Evolutionary conservation across 2,329 filamentous ascomycete genomes (phyloP).

Genomic region (Colletotrichum sidae): DNA sequence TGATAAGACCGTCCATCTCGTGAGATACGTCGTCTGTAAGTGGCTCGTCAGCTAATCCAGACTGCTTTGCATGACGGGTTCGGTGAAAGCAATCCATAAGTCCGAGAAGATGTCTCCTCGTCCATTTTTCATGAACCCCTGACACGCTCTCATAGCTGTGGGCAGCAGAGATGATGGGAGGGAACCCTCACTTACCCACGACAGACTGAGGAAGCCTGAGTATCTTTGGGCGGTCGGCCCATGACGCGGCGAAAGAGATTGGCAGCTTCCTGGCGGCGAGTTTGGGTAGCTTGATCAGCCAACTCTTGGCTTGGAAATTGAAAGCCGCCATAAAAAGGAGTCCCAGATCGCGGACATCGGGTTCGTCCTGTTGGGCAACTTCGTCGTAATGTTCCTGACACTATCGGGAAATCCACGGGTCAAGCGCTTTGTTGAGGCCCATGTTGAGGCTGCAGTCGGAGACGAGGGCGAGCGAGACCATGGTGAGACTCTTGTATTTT

Average conservation of each 20-base stretch:
- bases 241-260: not conserved
- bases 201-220: too few relatives aligned
- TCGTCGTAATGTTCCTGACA: not conserved
- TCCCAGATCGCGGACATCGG: not conserved
- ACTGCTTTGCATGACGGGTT: too few relatives aligned
- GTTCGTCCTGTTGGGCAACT: not conserved
- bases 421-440: conserved; percentile 13
- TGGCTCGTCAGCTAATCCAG: too few relatives aligned
- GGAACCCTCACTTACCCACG: too few relatives aligned
- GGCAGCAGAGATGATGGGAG: too few relatives aligned
- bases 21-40: too few relatives aligned
- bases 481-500: not conserved
- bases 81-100: too few relatives aligned
- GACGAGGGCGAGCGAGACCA: not conserved
- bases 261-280: conserved; percentile 1
- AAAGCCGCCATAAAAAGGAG: not conserved
- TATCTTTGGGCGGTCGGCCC: too few relatives aligned
- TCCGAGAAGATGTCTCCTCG: too few relatives aligned
- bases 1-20: too few relatives aligned
- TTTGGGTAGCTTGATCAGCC: not conserved
- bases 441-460: not conserved
- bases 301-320: conserved; percentile 8
- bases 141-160: too few relatives aligned
- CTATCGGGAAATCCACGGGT: conserved; percentile 7
- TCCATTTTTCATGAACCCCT: too few relatives aligned